Conservation (phyloP, 495 filamentous ascomycete species). For the Aspergillus panamensis region DNA sequence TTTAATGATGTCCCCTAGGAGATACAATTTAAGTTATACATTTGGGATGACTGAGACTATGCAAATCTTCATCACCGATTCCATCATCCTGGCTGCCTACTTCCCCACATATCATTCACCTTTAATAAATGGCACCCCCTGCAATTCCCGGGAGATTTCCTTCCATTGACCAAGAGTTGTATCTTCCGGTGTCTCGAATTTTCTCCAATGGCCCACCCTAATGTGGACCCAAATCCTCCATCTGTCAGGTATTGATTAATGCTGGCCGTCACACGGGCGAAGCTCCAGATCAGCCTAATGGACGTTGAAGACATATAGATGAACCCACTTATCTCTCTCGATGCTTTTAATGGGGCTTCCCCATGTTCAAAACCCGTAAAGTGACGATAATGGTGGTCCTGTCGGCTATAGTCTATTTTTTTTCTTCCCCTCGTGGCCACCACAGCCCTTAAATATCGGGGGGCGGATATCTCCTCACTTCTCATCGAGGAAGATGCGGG, state of each 20-base stretch:
- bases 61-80: not conserved
- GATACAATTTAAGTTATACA: conserved; percentile 2
- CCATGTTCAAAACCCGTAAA: not conserved
- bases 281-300: no score
- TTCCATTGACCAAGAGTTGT: not conserved
- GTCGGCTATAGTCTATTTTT: conserved; percentile 15
- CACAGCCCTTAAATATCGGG: conserved; percentile 58
- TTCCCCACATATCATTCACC: not conserved
- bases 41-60: conserved; percentile 9
- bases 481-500: conserved; percentile 60
- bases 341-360: not conserved
- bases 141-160: not conserved
- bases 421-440: conserved; percentile 24
- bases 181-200: conserved; percentile 5
- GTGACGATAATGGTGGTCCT: conserved; percentile 21
- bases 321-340: no score
- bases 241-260: not conserved
- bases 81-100: not conserved
- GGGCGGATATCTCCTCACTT: conserved; percentile 72
- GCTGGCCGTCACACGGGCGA: not conserved
- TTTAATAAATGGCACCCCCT: not conserved
- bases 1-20: not conserved
- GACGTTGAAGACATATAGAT: no score
- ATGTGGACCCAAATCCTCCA: conserved; percentile 1
- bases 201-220: conserved; percentile 19